Conservation (phyloP, 1,284 basidiomycete genomes). For the Puccinia coronata region DNA sequence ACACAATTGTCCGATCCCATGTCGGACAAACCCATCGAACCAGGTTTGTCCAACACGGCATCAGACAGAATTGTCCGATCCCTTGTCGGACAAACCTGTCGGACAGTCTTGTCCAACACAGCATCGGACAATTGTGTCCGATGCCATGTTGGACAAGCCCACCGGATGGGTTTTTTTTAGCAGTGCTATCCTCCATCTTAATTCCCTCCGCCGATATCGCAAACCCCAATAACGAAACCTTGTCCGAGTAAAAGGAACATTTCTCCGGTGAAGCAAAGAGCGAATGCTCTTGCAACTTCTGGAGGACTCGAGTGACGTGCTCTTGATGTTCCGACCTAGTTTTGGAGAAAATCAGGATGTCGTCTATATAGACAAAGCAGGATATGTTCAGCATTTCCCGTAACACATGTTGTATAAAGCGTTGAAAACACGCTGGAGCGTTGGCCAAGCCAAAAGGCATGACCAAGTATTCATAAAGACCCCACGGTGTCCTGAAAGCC, state of each 20-base stretch:
- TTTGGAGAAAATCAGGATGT: slow-evolving; percentile 24
- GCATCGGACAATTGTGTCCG: no score
- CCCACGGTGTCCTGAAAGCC: background rate
- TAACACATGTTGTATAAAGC: background rate
- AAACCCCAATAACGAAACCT: slow-evolving; percentile 10
- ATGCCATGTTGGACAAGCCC: no score
- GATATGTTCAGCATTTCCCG: background rate
- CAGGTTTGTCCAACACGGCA: no score
- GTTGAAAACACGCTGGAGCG: slow-evolving; percentile 12
- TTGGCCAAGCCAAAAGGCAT: slow-evolving; percentile 35
- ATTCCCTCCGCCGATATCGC: background rate
- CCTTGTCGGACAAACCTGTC: no score
- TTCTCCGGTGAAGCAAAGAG: background rate
- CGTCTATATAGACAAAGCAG: slow-evolving; percentile 29
- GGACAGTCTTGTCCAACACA: no score
- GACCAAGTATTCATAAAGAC: background rate
- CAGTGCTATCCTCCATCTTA: background rate
- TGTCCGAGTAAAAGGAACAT: background rate
- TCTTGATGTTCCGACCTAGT: background rate
- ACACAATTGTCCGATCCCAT: no score
- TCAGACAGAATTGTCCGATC: no score
- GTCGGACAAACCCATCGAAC: no score
- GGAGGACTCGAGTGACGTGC: background rate
- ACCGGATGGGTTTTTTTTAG: background rate
- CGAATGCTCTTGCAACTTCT: background rate